Evolutionary conservation across 352 stramenopile species (phyloP).

Genomic region (Lagenidium giganteum): DNA sequence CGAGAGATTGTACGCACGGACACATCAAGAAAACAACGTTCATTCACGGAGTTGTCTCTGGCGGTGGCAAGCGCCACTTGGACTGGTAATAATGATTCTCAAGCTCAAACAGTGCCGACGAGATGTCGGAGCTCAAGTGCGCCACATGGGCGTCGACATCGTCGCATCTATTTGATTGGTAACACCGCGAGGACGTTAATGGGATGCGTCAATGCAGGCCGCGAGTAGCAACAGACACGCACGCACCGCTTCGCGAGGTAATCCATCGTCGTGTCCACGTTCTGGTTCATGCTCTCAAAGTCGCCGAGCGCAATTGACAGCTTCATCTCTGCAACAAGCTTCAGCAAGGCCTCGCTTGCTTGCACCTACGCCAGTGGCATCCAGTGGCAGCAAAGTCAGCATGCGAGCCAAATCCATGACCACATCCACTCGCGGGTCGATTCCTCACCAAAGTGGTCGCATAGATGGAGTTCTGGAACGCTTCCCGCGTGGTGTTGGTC

Average conservation of each 20-base stretch:
- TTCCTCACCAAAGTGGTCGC: slow-evolving; percentile 46
- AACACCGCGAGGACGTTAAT: not conserved
- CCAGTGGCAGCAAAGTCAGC: too few relatives aligned
- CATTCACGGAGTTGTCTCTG: not conserved
- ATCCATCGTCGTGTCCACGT: slow-evolving; percentile 51
- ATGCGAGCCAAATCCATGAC: not conserved
- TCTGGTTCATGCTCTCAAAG: slow-evolving; percentile 78
- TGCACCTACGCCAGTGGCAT: too few relatives aligned
- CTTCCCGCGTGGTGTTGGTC: slow-evolving; percentile 59
- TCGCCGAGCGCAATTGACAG: slow-evolving; percentile 58
- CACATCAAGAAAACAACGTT: too few relatives aligned
- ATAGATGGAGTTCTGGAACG: slow-evolving; percentile 71
- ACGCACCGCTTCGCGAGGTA: slow-evolving; percentile 60
- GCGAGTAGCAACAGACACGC: too few relatives aligned
- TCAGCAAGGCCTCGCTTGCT: slow-evolving; percentile 63
- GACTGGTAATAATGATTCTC: slow-evolving; percentile 76
- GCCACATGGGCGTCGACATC: slow-evolving; percentile 65
- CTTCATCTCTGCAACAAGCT: slow-evolving; percentile 73
- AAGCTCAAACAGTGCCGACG: slow-evolving; percentile 63
- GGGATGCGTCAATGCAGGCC: too few relatives aligned
- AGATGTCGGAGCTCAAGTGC: slow-evolving; percentile 70
- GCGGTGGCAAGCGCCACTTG: slow-evolving; percentile 52
- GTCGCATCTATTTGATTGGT: slow-evolving; percentile 48
- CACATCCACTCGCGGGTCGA: not conserved
- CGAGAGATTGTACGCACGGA: not conserved